A percentile compares a stretch with the other conserved stretches of the same genome.
Evolutionary conservation across 768 basidiomycete species (phyloP).

Genomic region (Amylocystis lapponica): DNA sequence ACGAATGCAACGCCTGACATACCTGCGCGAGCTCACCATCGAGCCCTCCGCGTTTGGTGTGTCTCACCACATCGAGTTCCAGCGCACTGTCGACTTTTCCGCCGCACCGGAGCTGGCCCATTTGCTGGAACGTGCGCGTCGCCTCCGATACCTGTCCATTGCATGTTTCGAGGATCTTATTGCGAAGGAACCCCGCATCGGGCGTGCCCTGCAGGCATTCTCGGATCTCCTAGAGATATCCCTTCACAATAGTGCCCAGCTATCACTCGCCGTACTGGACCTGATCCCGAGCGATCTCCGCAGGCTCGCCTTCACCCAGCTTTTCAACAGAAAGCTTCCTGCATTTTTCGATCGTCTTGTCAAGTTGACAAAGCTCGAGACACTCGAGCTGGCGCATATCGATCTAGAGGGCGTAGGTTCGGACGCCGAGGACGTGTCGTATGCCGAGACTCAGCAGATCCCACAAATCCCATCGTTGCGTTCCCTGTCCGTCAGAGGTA

Average conservation of each 20-base stretch:
- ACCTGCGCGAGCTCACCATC: slow-evolving; percentile 14
- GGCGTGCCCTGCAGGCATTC: slow-evolving; percentile 10
- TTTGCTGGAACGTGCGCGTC: slow-evolving; percentile 9
- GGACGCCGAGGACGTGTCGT: neutral
- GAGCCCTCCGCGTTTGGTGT: slow-evolving; percentile 5
- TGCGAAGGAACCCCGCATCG: slow-evolving; percentile 12
- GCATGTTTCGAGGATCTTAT: slow-evolving; percentile 15
- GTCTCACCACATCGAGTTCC: slow-evolving; percentile 7
- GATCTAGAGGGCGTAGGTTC: too few relatives aligned
- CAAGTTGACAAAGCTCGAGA: neutral
- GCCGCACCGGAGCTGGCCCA: slow-evolving; percentile 11
- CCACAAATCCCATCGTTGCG: slow-evolving; percentile 3
- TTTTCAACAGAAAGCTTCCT: slow-evolving; percentile 2
- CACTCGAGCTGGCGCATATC: neutral
- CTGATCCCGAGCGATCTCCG: slow-evolving; percentile 10
- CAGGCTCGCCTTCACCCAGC: slow-evolving; percentile 7
- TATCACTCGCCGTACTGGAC: slow-evolving; percentile 9
- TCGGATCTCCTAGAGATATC: slow-evolving; percentile 12
- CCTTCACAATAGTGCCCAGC: slow-evolving; percentile 17
- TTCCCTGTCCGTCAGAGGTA: neutral
- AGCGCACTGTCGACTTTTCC: slow-evolving; percentile 14
- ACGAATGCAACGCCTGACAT: slow-evolving; percentile 5
- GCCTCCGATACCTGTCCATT: slow-evolving; percentile 13
- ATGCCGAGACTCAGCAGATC: slow-evolving; percentile 3
- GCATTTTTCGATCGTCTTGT: slow-evolving; percentile 1